Conservation (phyloP, 768 basidiomycete species). For the Boletus fagicola region DNA sequence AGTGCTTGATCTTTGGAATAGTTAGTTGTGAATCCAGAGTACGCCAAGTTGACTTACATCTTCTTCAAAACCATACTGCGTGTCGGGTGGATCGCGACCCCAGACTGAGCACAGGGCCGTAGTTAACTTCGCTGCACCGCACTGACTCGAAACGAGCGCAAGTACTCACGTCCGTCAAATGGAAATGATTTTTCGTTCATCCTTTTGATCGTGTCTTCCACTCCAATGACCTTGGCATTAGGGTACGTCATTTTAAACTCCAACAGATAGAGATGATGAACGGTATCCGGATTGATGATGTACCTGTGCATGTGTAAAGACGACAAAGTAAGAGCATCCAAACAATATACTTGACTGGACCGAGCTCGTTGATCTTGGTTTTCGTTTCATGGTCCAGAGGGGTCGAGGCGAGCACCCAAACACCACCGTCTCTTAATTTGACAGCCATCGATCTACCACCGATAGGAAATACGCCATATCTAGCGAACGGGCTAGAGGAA, state of each 20-base stretch:
- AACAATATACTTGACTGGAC: slow-evolving; percentile 56
- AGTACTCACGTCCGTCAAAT: slow-evolving; percentile 62
- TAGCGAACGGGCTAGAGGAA: slow-evolving; percentile 56
- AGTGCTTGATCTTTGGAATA: slow-evolving; percentile 45
- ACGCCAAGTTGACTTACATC: slow-evolving; percentile 41
- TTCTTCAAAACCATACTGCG: slow-evolving; percentile 75
- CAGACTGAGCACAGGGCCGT: slow-evolving; percentile 38
- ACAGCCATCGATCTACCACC: slow-evolving; percentile 86
- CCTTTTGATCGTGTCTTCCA: slow-evolving; percentile 51
- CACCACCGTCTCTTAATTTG: slow-evolving; percentile 59
- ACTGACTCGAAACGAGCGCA: background rate
- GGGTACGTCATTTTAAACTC: slow-evolving; percentile 73
- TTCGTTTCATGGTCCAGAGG: slow-evolving; percentile 68
- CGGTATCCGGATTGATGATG: slow-evolving; percentile 55
- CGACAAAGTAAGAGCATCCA: background rate
- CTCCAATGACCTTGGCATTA: slow-evolving; percentile 67
- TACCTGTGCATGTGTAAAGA: slow-evolving; percentile 38
- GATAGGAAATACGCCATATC: slow-evolving; percentile 66
- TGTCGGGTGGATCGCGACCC: slow-evolving; percentile 60
- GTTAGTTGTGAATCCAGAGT: background rate
- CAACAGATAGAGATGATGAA: slow-evolving; percentile 59
- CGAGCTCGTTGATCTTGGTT: slow-evolving; percentile 56
- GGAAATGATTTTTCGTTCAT: slow-evolving; percentile 50
- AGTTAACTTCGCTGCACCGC: background rate
- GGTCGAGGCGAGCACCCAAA: slow-evolving; percentile 84